Evolutionary conservation across 352 stramenopile genomes (phyloP).

Genomic region (Globisporangium lucens): DNA sequence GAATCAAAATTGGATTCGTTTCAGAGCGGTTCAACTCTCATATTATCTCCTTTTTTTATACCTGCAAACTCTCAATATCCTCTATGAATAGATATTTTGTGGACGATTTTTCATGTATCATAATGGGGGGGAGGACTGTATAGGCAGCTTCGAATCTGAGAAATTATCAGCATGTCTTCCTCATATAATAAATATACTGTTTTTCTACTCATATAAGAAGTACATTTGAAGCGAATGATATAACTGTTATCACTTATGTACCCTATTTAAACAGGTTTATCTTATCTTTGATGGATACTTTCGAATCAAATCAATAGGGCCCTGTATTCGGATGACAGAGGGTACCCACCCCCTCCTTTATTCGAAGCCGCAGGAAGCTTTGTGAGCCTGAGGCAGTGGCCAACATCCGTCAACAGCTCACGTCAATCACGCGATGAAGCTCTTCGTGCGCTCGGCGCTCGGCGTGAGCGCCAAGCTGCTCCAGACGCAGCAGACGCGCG

Average conservation of each 20-base stretch:
- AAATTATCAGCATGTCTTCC: too few relatives aligned
- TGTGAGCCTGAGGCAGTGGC: background rate
- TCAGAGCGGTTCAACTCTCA: too few relatives aligned
- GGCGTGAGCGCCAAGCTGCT: background rate
- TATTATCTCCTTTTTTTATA: too few relatives aligned
- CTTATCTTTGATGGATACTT: background rate
- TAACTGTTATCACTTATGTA: background rate
- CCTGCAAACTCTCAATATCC: too few relatives aligned
- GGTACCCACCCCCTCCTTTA: background rate
- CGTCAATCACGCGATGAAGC: slow-evolving; percentile 4
- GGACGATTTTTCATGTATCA: too few relatives aligned
- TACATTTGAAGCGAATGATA: too few relatives aligned
- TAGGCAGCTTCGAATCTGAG: too few relatives aligned
- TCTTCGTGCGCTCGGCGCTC: slow-evolving; percentile 9
- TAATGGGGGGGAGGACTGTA: too few relatives aligned
- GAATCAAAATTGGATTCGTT: too few relatives aligned
- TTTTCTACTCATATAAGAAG: too few relatives aligned
- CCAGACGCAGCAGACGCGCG: slow-evolving; percentile 13
- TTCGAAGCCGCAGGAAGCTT: background rate
- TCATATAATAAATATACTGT: too few relatives aligned
- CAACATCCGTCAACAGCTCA: slow-evolving; percentile 7
- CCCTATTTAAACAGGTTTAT: background rate
- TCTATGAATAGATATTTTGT: too few relatives aligned
- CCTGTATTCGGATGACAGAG: background rate
- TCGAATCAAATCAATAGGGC: background rate